Base-by-base conservation (phyloP, 1,284 basidiomycete genomes). In the Kwoniella shivajii region DNA sequence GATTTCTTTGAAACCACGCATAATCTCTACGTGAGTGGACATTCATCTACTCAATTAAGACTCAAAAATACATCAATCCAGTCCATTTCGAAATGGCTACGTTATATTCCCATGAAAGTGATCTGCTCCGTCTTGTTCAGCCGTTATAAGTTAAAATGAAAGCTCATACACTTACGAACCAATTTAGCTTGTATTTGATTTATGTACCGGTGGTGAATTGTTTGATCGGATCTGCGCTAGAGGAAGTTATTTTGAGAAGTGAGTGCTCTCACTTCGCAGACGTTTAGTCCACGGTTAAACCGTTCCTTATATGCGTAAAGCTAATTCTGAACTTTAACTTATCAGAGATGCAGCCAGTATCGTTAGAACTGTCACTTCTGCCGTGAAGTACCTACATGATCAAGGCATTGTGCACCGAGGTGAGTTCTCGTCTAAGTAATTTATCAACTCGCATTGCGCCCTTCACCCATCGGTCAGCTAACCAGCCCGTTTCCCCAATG, bases 1-100 rank as follows among this genome's bases (percentile, higher is more conserved):
- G 95, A 99, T 77, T 98, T 98, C 80, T 99, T 98, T 72, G 95
- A 99, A 88, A 97, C 93, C 27, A 82, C 90, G 26, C 91, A 96
- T 80, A 97, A 98, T 72, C 84, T 95, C 63, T 95, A 92, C 73
- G 76, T 78, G 36, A 53, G 71, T 60, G 9, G 9, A 6, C 42
- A 43, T 43, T 20, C 9, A n/a, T 24, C 41, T 10, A 29, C 14
- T 26, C 20, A 4, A 36, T 16, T 10, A 10, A 24, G 7, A 54
- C 56, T 57, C n/a, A n/a, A n/a, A n/a, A n/a, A n/a, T n/a, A n/a
- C n/a, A n/a, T n/a, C n/a, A n/a, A n/a, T n/a, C n/a, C n/a, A n/a
- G n/a, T n/a, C n/a, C n/a, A n/a, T n/a, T n/a, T n/a, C n/a, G n/a
- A n/a, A n/a, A n/a, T n/a, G n/a, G n/a, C n/a, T n/a, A n/a, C n/a